Base-by-base conservation (phyloP, 441 rosid species). In the Croton laevigatus region DNA sequence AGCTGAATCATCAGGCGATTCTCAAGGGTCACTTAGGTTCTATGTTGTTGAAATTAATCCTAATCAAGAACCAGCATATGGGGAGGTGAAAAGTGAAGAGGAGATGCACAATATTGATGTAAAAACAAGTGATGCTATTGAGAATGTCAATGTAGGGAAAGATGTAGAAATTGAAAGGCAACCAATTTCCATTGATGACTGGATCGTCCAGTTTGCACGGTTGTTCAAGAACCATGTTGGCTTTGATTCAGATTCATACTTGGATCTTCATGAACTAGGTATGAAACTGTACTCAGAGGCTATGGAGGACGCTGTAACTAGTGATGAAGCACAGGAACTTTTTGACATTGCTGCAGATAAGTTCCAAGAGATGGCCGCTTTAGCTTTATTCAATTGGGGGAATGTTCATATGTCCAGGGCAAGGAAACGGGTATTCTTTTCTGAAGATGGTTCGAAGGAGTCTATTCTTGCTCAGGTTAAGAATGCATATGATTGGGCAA, bases 351-450 rank as follows among this genome's bases (percentile, higher is more conserved):
- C 97, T 20, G 91, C 90, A 45, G 96, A 89, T 64, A 89, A 88
- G 79, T 95, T 95, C 82, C 99, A 91, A 80, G 99, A 93, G 86
- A 93, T 96, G 99, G 89, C 91, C 3, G 98, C 98, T 69, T 73
- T 96, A 62, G 99, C 97, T 62, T 78, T 91, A 85, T 91, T 96
- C 80, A 93, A 93, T 55, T 96, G 97, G 99, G 99, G 98, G 52
- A 93, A 91, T 79, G 87, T 93, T 73, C 96, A 96, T 86, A 88
- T 96, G 96, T 93, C 97, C 17, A 86, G 81, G 82, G 94, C 98
- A 66, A 89, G 97, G 80, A 96, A 90, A 74, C 85, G 80, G 66
- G 84, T 89, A 42, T 82, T 69, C 77, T 70, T 86, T n/a, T 71
- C 89, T 1, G 96, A 96, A 64, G 96, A 93, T 76, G 80, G 82